These are phyloP conservation scores for Mycena haematopus DNA, from an alignment of 768 basidiomycete genomes.

Conservation along the genomic window DNA sequence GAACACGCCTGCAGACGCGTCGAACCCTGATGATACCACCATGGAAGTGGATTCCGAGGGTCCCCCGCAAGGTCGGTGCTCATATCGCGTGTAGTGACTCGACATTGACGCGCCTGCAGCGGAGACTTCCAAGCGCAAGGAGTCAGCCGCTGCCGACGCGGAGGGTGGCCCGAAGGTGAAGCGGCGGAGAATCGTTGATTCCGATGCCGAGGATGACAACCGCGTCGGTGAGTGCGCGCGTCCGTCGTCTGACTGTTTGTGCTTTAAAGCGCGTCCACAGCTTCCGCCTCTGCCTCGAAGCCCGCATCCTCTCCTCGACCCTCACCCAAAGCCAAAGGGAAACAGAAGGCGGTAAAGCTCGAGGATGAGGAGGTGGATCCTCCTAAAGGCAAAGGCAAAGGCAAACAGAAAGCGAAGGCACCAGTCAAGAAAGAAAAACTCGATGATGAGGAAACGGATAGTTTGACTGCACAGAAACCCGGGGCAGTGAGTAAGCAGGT, in stretches of 20 bases:
- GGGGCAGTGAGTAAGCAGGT: constrained; percentile 33
- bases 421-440: constrained; percentile 26
- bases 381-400: constrained; percentile 19
- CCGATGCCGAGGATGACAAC: constrained; percentile 57
- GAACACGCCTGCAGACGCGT: constrained; percentile 35
- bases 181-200: constrained; percentile 58
- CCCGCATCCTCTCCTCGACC: constrained; percentile 17
- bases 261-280: background rate
- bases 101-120: constrained; percentile 32
- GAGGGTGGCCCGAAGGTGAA: constrained; percentile 48
- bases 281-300: too few species aligned
- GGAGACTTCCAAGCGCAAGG: constrained; percentile 51
- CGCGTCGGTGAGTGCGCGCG: constrained; percentile 10
- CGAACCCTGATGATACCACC: constrained; percentile 34
- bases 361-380: constrained; percentile 4
- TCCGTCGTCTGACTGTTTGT: background rate
- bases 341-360: constrained; percentile 24
- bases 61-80: constrained; percentile 32
- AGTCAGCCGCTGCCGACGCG: constrained; percentile 27
- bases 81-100: constrained; percentile 17
- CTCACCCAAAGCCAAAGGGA: constrained; percentile 31
- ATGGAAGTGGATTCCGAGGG: constrained; percentile 41
- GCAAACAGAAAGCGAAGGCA: constrained; percentile 9
- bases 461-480: constrained; percentile 5
- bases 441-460: constrained; percentile 1